Conservation (phyloP, 768 basidiomycete species). For the Udeniomyces megalosporus region DNA sequence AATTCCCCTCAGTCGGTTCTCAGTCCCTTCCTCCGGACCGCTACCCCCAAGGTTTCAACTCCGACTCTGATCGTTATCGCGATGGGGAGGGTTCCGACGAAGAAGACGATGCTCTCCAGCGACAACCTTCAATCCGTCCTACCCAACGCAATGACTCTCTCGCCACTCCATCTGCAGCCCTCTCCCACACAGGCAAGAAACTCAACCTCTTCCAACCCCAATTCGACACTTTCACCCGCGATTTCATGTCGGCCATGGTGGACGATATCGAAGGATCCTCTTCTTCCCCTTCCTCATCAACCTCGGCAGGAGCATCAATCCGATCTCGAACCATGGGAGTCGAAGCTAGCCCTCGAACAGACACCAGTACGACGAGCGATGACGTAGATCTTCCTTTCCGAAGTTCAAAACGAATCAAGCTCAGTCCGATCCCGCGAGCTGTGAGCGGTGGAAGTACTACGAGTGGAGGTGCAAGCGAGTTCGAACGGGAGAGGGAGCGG, state of each 20-base stretch:
- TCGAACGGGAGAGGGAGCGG: neutral
- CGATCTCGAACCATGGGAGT: neutral
- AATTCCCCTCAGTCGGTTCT: too few relatives aligned
- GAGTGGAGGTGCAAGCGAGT: neutral
- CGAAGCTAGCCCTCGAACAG: neutral
- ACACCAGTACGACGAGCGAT: slow-evolving; percentile 7
- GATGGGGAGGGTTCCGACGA: neutral
- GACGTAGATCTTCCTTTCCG: slow-evolving; percentile 5
- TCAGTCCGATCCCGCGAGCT: slow-evolving; percentile 43
- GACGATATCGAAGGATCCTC: slow-evolving; percentile 58
- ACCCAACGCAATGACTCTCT: neutral
- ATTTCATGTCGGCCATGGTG: slow-evolving; percentile 82
- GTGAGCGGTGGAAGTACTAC: slow-evolving; percentile 38
- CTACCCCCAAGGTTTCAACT: too few relatives aligned
- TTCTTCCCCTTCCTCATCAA: slow-evolving; percentile 17
- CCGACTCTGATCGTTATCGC: neutral
- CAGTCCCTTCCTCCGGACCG: too few relatives aligned
- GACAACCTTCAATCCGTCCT: neutral
- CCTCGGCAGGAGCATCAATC: neutral
- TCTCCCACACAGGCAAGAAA: neutral
- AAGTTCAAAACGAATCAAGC: slow-evolving; percentile 49
- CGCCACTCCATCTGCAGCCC: neutral
- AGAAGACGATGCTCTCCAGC: neutral
- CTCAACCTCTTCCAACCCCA: slow-evolving; percentile 65
- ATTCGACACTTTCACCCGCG: slow-evolving; percentile 90